Base-by-base conservation (phyloP, 2,329 filamentous ascomycete species). In the Capronia americana region DNA sequence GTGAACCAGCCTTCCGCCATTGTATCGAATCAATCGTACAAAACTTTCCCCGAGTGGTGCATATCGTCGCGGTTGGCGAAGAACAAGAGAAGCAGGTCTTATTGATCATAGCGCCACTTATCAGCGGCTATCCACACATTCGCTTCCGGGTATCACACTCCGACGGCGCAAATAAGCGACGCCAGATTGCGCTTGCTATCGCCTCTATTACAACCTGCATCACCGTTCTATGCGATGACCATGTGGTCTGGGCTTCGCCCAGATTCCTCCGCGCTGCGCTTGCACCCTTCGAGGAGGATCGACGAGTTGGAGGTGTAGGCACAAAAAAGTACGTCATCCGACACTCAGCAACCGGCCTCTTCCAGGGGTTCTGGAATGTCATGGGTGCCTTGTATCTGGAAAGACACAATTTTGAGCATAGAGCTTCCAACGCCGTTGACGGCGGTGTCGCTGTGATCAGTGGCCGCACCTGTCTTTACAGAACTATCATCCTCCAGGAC, bases 391-490 rank as follows among this genome's bases (percentile, higher is more conserved):
- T 82, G n/a, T 88, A 89, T 72, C 81, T 90, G 0, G 82, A 85
- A 70, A 84, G 87, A 0, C 85, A 88, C 74, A 88, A 88, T 72
- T 89, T 85, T 73, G 87, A 89, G 72, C 84, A 86, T 60, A 80
- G 83, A 0, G 79, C 85, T 0, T 84, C 84, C 6, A 86, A 85
- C 67, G 78, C 82, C 6, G 76, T 89, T 10, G 87, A 89, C 64
- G 86, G 85, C 8, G 85, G 85, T 10, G 80, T 87, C 23, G 87
- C 86, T 57, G 84, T 86, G 1, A 78, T 89, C 1, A 88, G 85
- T 0, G 85, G 85, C 0, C 81, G 86, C 4, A 88, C 86, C 0
- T 80, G 79, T 0, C 80, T 81, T 0, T 80, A 86, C 63, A 83
- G 85, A 12, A 82, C 85, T 0, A 30, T 72, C 0, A 84, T 89